These are phyloP conservation scores for Ophiocordyceps australis DNA, from an alignment of 2,329 filamentous ascomycete species.

Conservation along the genomic window DNA sequence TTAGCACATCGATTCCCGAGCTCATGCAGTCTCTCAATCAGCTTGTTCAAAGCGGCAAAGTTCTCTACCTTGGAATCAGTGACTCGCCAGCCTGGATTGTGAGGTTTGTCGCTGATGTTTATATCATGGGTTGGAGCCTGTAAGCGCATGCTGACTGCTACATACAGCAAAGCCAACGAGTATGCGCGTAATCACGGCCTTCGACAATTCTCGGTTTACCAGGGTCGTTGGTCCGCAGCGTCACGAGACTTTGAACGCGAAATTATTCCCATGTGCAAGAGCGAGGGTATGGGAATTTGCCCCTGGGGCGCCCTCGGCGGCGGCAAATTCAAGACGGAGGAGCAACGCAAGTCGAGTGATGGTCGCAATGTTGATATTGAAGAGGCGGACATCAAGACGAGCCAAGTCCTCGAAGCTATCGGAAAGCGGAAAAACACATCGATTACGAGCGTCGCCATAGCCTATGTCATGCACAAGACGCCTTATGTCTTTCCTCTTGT, in stretches of 20 bases:
- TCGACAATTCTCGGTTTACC: conserved; percentile 41
- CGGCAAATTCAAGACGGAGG: conserved; percentile 24
- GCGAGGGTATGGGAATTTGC: conserved; percentile 30
- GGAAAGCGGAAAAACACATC: conserved; percentile 21
- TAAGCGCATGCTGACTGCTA: not conserved
- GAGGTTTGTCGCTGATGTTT: conserved; percentile 10
- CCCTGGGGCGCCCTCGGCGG: conserved; percentile 40
- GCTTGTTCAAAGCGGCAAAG: conserved; percentile 40
- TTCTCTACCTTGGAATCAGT: conserved; percentile 46
- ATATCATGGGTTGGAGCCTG: not conserved
- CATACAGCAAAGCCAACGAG: conserved; percentile 37
- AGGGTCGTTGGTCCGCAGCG: conserved; percentile 21
- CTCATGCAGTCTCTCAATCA: conserved; percentile 51
- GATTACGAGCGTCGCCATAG: conserved; percentile 38
- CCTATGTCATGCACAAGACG: conserved; percentile 56
- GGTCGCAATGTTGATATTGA: conserved; percentile 21
- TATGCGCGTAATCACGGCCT: conserved; percentile 56
- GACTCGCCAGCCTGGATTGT: conserved; percentile 56
- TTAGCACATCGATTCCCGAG: conserved; percentile 45
- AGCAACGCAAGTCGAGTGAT: conserved; percentile 13
- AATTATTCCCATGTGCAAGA: conserved; percentile 23
- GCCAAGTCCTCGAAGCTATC: conserved; percentile 28
- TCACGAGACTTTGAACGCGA: conserved; percentile 21
- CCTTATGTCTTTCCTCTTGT: conserved; percentile 59
- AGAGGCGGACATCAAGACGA: conserved; percentile 32